Evolutionary conservation across 2,329 filamentous ascomycete genomes (phyloP).

Genomic region (Lasiodiplodia gonubiensis): DNA sequence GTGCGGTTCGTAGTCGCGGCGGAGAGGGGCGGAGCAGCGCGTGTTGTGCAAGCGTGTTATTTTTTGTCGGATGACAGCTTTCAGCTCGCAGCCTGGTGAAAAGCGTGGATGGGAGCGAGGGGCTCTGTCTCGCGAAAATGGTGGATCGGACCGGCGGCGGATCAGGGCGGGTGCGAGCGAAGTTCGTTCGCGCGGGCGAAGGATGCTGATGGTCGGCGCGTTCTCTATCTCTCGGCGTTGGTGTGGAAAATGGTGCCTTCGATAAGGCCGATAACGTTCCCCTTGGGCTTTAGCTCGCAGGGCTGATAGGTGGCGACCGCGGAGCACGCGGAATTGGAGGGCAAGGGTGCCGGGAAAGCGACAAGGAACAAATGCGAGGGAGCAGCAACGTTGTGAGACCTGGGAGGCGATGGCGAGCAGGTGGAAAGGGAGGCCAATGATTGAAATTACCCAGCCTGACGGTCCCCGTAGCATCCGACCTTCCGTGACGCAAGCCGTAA

Average conservation of each 20-base stretch:
- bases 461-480: conserved; percentile 13
- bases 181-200: background rate
- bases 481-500: conserved; percentile 16
- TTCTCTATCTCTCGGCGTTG: conserved; percentile 11
- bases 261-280: conserved; percentile 20
- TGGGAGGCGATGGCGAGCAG: conserved; percentile 11
- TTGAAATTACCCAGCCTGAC: conserved; percentile 17
- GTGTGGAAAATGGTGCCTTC: conserved; percentile 18
- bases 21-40: background rate
- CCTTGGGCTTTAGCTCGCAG: conserved; percentile 20
- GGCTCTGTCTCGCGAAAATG: background rate
- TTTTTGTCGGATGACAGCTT: conserved; percentile 9
- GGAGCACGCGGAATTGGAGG: conserved; percentile 9
- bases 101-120: background rate
- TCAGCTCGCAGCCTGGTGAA: background rate
- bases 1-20: background rate
- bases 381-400: background rate
- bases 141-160: background rate
- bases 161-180: background rate
- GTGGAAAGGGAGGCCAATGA: conserved; percentile 19
- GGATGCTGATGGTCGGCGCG: background rate
- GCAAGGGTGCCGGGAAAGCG: background rate
- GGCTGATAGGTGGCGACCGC: conserved; percentile 11
- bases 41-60: conserved; percentile 6
- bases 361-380: background rate